phyloP scores from a whole-genome alignment of 164 flowering plant genomes.

The Sextonia rubra region DNA sequence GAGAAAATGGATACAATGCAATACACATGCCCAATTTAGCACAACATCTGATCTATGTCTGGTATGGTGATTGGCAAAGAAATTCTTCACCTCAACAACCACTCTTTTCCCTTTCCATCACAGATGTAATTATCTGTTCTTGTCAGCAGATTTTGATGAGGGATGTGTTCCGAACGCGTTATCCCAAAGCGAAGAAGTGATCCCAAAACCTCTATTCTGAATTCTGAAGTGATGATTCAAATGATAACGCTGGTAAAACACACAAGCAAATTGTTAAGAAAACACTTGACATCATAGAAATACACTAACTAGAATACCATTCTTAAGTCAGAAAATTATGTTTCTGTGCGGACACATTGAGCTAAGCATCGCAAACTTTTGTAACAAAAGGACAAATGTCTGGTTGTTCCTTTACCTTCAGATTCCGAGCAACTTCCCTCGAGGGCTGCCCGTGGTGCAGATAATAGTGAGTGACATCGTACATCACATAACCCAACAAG shows the following conservation, averaged over 20 bases:
- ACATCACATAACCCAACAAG: conserved; percentile 83
- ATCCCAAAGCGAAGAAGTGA: conserved; percentile 89
- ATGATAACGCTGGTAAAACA: conserved; percentile 67
- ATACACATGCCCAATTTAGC: too few relatives aligned
- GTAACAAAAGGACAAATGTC: background rate
- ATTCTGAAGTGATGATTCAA: conserved; percentile 90
- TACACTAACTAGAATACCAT: background rate
- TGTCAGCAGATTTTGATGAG: conserved; percentile 31
- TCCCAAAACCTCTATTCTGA: conserved; percentile 84
- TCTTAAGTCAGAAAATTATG: background rate
- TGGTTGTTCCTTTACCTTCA: conserved; percentile 52
- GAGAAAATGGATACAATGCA: too few relatives aligned
- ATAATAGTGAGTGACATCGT: conserved; percentile 88
- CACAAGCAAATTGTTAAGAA: conserved; percentile 1
- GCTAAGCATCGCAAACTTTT: background rate
- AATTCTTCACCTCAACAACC: background rate
- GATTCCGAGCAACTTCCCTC: conserved; percentile 35
- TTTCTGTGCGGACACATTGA: background rate
- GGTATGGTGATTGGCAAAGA: background rate
- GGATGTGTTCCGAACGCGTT: conserved; percentile 83
- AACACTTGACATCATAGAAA: background rate
- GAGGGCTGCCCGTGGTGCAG: conserved; percentile 92
- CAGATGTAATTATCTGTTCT: conserved; percentile 25
- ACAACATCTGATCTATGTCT: too few relatives aligned
- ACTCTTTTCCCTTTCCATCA: background rate